Conservation (phyloP, 495 filamentous ascomycete genomes). For the Cercophora samala region DNA sequence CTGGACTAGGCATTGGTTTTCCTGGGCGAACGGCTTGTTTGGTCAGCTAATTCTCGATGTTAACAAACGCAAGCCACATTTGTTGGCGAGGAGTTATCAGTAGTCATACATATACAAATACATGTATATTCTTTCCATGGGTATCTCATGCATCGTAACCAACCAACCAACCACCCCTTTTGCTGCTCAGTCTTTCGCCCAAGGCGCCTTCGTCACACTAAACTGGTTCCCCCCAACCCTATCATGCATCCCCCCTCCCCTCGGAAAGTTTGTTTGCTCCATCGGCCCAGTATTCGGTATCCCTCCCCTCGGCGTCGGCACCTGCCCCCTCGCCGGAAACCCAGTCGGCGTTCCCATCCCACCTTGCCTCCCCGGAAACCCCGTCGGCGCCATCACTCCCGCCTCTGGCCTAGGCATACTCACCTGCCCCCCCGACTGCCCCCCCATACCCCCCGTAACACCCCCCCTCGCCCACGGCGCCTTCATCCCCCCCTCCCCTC, state of each 20-base stretch:
- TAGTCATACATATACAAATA: slow-evolving; percentile 6
- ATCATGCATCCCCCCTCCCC: slow-evolving; percentile 28
- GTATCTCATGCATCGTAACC: not conserved
- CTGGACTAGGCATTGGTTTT: slow-evolving; percentile 67
- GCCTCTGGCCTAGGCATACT: not conserved
- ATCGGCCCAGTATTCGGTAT: slow-evolving; percentile 24
- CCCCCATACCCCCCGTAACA: slow-evolving; percentile 3
- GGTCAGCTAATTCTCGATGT: slow-evolving; percentile 63
- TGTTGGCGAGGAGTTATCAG: slow-evolving; percentile 41
- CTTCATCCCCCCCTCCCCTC: slow-evolving; percentile 19
- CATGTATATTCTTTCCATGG: not conserved
- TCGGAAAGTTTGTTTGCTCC: slow-evolving; percentile 23
- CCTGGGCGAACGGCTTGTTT: slow-evolving; percentile 68
- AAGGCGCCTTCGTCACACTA: slow-evolving; percentile 34
- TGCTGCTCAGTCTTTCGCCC: slow-evolving; percentile 22
- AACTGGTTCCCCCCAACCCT: slow-evolving; percentile 25
- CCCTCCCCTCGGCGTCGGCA: slow-evolving; percentile 21
- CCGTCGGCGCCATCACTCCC: not conserved
- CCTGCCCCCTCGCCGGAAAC: not conserved
- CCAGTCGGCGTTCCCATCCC: not conserved
- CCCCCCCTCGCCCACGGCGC: slow-evolving; percentile 23
- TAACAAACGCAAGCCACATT: slow-evolving; percentile 38
- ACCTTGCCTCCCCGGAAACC: not conserved
- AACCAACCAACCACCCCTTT: not conserved
- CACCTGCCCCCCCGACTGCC: not conserved